Evolutionary conservation across 2,329 filamentous ascomycete genomes (phyloP).

Genomic region (Clarireedia sp.): DNA sequence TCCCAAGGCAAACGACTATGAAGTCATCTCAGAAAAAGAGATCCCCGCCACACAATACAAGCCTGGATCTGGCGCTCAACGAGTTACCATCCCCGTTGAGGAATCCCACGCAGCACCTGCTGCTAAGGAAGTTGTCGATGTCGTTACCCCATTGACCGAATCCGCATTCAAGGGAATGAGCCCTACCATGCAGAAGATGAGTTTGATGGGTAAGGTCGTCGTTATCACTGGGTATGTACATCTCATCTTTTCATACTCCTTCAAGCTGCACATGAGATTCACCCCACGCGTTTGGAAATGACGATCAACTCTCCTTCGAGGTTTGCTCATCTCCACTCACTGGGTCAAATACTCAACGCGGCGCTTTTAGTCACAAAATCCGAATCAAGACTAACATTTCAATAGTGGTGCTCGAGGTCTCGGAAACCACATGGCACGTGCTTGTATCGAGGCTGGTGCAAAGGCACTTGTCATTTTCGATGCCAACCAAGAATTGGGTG

Average conservation of each 20-base stretch:
- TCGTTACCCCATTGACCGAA: slow-evolving; percentile 40
- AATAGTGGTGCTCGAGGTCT: slow-evolving; percentile 64
- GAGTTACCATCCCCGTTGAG: slow-evolving; percentile 23
- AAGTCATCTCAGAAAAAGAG: slow-evolving; percentile 26
- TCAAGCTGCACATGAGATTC: too few species aligned
- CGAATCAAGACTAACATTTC: neutral
- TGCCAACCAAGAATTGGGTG: slow-evolving; percentile 67
- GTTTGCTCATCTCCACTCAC: neutral
- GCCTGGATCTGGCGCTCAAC: slow-evolving; percentile 12
- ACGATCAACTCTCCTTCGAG: neutral
- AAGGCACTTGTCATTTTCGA: slow-evolving; percentile 70
- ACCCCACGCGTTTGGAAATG: too few species aligned
- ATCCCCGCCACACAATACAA: slow-evolving; percentile 13
- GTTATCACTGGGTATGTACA: slow-evolving; percentile 58
- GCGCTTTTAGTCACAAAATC: neutral
- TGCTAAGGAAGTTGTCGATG: slow-evolving; percentile 9
- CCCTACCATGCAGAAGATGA: slow-evolving; percentile 61
- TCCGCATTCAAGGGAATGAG: slow-evolving; percentile 50
- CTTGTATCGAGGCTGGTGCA: slow-evolving; percentile 67
- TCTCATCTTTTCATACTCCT: too few species aligned
- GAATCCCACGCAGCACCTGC: slow-evolving; percentile 9
- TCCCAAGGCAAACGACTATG: slow-evolving; percentile 18
- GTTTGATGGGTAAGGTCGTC: slow-evolving; percentile 61
- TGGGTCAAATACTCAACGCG: neutral
- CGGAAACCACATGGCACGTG: slow-evolving; percentile 72